These are phyloP conservation scores for Boletus rubroflammeus DNA, from an alignment of 768 basidiomycete species.

Conservation along the genomic window DNA sequence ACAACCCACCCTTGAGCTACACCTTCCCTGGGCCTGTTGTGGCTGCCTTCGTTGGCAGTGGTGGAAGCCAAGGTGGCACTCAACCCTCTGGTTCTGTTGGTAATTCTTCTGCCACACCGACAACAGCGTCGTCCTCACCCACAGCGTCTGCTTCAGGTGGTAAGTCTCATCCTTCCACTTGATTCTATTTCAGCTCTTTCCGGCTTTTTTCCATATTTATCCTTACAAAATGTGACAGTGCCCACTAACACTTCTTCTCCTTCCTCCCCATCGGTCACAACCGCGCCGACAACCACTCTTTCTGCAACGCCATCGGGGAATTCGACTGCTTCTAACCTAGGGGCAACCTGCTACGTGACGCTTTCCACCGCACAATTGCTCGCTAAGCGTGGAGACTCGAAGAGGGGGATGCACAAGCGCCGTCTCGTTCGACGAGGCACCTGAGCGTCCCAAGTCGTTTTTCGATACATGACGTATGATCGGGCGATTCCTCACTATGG, in stretches of 20 bases:
- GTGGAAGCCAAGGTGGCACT: slow-evolving; percentile 12
- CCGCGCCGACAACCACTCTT: neutral
- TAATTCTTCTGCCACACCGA: slow-evolving; percentile 13
- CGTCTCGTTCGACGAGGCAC: slow-evolving; percentile 20
- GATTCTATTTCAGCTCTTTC: neutral
- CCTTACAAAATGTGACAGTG: slow-evolving; percentile 24
- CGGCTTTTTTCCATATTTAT: neutral
- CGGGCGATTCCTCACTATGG: neutral
- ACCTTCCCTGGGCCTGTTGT: slow-evolving; percentile 53
- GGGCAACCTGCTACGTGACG: slow-evolving; percentile 16
- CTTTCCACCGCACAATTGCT: slow-evolving; percentile 8
- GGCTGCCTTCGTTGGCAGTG: slow-evolving; percentile 37
- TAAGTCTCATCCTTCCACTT: slow-evolving; percentile 10
- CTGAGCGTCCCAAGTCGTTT: neutral
- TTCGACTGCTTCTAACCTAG: slow-evolving; percentile 7
- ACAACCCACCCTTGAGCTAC: slow-evolving; percentile 36
- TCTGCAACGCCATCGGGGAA: slow-evolving; percentile 7
- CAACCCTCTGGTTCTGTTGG: slow-evolving; percentile 22
- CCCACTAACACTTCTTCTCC: slow-evolving; percentile 21
- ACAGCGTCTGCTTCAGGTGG: slow-evolving; percentile 14
- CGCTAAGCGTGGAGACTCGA: slow-evolving; percentile 17
- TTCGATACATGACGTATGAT: neutral
- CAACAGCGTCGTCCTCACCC: slow-evolving; percentile 12
- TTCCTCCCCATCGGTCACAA: neutral
- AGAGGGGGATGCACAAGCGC: slow-evolving; percentile 20